Evolutionary conservation across 2,329 filamentous ascomycete genomes (phyloP).

Genomic region (Cadophora malorum): DNA sequence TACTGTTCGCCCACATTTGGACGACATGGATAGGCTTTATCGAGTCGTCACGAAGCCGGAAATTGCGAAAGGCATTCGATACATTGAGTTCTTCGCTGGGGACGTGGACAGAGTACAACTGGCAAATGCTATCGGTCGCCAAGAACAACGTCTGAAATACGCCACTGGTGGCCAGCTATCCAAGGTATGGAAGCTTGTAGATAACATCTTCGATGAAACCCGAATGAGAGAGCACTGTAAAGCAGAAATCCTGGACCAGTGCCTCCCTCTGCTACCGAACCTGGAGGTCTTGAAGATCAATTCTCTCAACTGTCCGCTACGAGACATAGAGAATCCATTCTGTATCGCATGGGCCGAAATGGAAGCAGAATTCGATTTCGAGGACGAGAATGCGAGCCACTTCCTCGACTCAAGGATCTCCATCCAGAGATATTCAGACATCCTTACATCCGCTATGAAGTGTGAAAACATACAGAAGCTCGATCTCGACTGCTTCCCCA

Average conservation of each 20-base stretch:
- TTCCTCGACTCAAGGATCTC: neutral
- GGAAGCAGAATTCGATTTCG: neutral
- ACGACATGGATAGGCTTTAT: constrained; percentile 20
- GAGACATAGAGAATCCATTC: constrained; percentile 4
- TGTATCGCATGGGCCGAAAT: constrained; percentile 1
- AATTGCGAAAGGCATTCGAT: constrained; percentile 16
- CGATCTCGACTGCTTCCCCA: constrained; percentile 14
- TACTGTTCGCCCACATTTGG: constrained; percentile 16
- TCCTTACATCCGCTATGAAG: neutral
- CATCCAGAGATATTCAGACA: constrained; percentile 4
- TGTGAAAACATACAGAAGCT: neutral
- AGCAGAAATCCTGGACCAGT: neutral
- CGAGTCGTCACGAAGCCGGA: constrained; percentile 11
- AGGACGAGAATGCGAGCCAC: neutral
- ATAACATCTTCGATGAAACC: constrained; percentile 1
- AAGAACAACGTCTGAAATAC: neutral
- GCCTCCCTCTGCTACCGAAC: constrained; percentile 6
- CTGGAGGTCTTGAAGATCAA: constrained; percentile 5
- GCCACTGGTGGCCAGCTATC: constrained; percentile 2
- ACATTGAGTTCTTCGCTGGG: constrained; percentile 19
- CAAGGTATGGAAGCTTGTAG: constrained; percentile 15
- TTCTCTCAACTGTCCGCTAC: constrained; percentile 10
- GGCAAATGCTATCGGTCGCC: constrained; percentile 1
- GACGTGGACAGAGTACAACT: constrained; percentile 7
- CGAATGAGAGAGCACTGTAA: constrained; percentile 11